Conservation (phyloP, 257 asterid genomes). For the Ajuga chamaepitys region DNA sequence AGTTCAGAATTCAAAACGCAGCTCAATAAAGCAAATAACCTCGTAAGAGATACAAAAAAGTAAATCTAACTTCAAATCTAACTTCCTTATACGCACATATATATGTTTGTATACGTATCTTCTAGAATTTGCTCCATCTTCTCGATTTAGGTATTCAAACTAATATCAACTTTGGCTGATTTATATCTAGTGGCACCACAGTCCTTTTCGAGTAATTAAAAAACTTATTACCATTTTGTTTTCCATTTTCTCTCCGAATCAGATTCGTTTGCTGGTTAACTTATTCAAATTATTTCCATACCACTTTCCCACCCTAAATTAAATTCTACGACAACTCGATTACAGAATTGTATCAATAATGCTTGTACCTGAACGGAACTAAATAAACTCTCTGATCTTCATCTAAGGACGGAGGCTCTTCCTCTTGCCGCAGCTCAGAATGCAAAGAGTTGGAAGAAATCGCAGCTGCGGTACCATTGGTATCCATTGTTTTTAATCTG, state of each 20-base stretch:
- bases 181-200: constrained; percentile 13
- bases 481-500: constrained; percentile 38
- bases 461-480: constrained; percentile 28
- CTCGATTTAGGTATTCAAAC: constrained; percentile 9
- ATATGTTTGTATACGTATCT: not conserved
- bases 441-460: constrained; percentile 32
- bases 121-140: constrained; percentile 9
- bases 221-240: not conserved
- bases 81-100: too few relatives aligned
- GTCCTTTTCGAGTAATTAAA: constrained; percentile 1
- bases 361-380: constrained; percentile 71
- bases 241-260: constrained; percentile 13
- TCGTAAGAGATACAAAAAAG: constrained; percentile 4
- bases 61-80: constrained; percentile 8
- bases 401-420: constrained; percentile 30
- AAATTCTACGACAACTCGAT: not conserved
- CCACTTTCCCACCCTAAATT: not conserved
- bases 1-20: constrained; percentile 10
- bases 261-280: constrained; percentile 19
- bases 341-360: constrained; percentile 3
- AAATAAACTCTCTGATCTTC: constrained; percentile 77
- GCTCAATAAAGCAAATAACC: constrained; percentile 5
- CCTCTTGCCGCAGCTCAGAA: constrained; percentile 28
- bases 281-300: not conserved
- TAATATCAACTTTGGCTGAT: constrained; percentile 11